A percentile compares a stretch with the other conserved stretches of the same genome.
These are phyloP conservation scores for Acer saccharum DNA, from an alignment of 345 rosid genomes.

Conservation along the genomic window DNA sequence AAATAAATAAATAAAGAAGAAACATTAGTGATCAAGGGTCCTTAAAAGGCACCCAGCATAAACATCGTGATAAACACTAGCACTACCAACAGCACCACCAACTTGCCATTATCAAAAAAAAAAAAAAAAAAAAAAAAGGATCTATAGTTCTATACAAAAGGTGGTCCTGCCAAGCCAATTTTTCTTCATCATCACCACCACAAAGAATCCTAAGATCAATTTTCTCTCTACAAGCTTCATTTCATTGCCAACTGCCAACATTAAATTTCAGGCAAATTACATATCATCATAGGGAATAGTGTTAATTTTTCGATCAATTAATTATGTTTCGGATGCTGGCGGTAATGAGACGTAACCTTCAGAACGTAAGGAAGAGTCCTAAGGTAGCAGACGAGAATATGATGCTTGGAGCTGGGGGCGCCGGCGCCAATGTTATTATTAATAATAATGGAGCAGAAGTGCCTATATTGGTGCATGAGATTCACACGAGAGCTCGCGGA, in stretches of 20 bases:
- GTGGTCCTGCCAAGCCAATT: background rate
- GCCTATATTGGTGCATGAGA: slow-evolving; percentile 17
- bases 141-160: slow-evolving; percentile 2
- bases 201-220: background rate
- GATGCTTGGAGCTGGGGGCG: slow-evolving; percentile 34
- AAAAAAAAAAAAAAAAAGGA: slow-evolving; percentile 6
- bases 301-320: no score
- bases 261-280: background rate
- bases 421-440: background rate
- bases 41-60: slow-evolving; percentile 30
- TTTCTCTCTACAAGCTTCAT: background rate
- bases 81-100: slow-evolving; percentile 48
- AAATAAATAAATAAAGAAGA: background rate
- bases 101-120: slow-evolving; percentile 29
- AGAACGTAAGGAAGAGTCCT: slow-evolving; percentile 57
- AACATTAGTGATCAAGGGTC: slow-evolving; percentile 13
- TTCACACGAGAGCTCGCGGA: slow-evolving; percentile 10
- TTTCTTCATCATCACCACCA: background rate
- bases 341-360: slow-evolving; percentile 45
- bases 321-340: slow-evolving; percentile 47
- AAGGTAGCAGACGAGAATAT: slow-evolving; percentile 76
- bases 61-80: slow-evolving; percentile 35
- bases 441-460: slow-evolving; percentile 24
- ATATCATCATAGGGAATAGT: background rate
- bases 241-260: background rate